These are phyloP conservation scores for Collybia mongolica DNA, from an alignment of 768 basidiomycete species.

Conservation along the genomic window DNA sequence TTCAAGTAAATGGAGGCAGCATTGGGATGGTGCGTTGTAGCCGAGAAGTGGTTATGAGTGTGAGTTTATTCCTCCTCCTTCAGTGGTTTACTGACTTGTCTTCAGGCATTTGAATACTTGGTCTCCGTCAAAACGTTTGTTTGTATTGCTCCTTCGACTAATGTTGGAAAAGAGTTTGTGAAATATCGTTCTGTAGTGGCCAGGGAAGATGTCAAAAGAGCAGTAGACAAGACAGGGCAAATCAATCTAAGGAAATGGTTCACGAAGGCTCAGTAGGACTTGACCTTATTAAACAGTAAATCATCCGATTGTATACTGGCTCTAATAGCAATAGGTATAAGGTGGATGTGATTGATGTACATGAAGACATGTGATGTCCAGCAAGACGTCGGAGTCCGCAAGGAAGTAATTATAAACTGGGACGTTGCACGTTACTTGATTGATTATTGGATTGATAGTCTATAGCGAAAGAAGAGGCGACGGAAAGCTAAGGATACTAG, in stretches of 20 bases:
- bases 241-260: constrained; percentile 80
- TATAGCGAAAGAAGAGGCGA: too few species aligned
- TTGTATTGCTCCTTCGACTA: constrained; percentile 44
- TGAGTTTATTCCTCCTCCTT: constrained; percentile 33
- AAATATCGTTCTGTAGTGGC: constrained; percentile 70
- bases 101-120: constrained; percentile 78
- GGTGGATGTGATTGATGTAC: background rate
- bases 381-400: too few species aligned
- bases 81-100: background rate
- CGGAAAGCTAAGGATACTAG: background rate
- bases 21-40: constrained; percentile 74
- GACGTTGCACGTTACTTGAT: too few species aligned
- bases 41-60: constrained; percentile 62
- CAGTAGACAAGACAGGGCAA: constrained; percentile 65
- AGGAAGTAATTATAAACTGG: too few species aligned
- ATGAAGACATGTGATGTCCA: too few species aligned
- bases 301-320: background rate
- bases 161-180: constrained; percentile 64
- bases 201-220: constrained; percentile 63
- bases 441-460: too few species aligned
- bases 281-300: background rate
- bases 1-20: constrained; percentile 70
- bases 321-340: background rate
- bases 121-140: constrained; percentile 56
- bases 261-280: constrained; percentile 46